Evolutionary conservation across 192 early-diverging fungal species (phyloP).

Genomic region (Linnemannia schmuckeri): DNA sequence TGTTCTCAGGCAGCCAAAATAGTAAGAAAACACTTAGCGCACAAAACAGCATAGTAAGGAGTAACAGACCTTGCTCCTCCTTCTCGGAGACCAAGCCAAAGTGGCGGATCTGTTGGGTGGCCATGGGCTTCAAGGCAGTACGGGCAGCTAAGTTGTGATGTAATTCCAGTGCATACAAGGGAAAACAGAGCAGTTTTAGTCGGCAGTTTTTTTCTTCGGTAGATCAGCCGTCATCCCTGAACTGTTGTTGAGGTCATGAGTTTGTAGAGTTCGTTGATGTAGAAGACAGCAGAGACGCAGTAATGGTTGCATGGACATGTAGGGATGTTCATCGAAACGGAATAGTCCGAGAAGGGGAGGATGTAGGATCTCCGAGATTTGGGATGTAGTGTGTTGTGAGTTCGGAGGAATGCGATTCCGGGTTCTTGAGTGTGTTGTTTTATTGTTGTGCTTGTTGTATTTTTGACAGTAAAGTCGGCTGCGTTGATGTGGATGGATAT

Average conservation of each 20-base stretch:
- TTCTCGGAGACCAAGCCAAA: slow-evolving; percentile 53
- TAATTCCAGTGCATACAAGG: not conserved
- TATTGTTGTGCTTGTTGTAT: not conserved
- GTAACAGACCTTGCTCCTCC: slow-evolving; percentile 48
- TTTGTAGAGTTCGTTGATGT: not conserved
- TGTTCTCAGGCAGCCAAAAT: not conserved
- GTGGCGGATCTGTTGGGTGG: slow-evolving; percentile 53
- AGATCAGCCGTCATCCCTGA: too few relatives aligned
- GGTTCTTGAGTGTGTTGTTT: not conserved
- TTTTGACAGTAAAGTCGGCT: not conserved
- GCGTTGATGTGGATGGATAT: not conserved
- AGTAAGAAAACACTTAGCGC: too few relatives aligned
- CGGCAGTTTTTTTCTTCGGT: not conserved
- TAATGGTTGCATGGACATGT: not conserved
- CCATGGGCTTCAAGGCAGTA: slow-evolving; percentile 51
- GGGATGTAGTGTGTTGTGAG: not conserved
- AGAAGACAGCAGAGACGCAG: too few relatives aligned
- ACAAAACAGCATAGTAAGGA: not conserved
- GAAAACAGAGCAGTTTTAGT: not conserved
- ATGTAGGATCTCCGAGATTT: slow-evolving; percentile 29
- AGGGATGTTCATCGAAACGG: not conserved
- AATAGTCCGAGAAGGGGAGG: not conserved
- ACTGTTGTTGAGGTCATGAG: not conserved
- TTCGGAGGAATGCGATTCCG: not conserved
- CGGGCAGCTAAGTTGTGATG: slow-evolving; percentile 32